Percentiles rank a stretch among this genome's conserved stretches.
phyloP scores from a whole-genome alignment of 2,329 filamentous ascomycete species.

The Epichloe hybrida region DNA sequence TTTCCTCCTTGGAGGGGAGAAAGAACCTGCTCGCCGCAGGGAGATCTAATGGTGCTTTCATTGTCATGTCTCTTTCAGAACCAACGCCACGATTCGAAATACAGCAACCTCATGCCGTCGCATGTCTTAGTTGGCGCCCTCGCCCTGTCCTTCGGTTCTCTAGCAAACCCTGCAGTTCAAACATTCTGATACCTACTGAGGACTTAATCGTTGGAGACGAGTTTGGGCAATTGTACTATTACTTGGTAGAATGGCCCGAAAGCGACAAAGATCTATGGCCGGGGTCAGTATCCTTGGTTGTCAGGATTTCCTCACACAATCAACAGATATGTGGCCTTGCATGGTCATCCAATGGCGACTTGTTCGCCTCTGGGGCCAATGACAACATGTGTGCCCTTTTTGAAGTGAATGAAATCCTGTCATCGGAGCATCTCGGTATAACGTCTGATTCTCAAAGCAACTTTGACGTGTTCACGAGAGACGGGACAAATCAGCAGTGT shows the following conservation, averaged over 20 bases:
- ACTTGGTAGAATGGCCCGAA: conserved; percentile 78
- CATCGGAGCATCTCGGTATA: conserved; percentile 3
- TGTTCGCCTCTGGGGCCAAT: conserved; percentile 82
- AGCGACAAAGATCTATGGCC: conserved; percentile 55
- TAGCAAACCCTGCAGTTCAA: conserved; percentile 31
- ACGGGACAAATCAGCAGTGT: conserved; percentile 9
- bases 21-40: conserved; percentile 77
- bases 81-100: conserved; percentile 59
- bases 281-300: conserved; percentile 64
- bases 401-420: conserved; percentile 47
- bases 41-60: conserved; percentile 61
- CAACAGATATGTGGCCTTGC: conserved; percentile 91
- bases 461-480: neutral
- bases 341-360: conserved; percentile 64
- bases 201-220: conserved; percentile 83
- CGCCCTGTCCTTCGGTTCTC: conserved; percentile 39
- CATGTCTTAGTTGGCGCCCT: conserved; percentile 73
- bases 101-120: conserved; percentile 56
- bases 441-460: neutral
- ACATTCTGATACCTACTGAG: conserved; percentile 51
- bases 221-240: conserved; percentile 70
- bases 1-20: conserved; percentile 65
- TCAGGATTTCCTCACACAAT: conserved; percentile 62
- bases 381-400: conserved; percentile 84
- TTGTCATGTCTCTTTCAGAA: conserved; percentile 66